A percentile compares a stretch with the other conserved stretches of the same genome.
phyloP scores from a whole-genome alignment of 2,329 filamentous ascomycete species.

The Exophiala spinifera region DNA sequence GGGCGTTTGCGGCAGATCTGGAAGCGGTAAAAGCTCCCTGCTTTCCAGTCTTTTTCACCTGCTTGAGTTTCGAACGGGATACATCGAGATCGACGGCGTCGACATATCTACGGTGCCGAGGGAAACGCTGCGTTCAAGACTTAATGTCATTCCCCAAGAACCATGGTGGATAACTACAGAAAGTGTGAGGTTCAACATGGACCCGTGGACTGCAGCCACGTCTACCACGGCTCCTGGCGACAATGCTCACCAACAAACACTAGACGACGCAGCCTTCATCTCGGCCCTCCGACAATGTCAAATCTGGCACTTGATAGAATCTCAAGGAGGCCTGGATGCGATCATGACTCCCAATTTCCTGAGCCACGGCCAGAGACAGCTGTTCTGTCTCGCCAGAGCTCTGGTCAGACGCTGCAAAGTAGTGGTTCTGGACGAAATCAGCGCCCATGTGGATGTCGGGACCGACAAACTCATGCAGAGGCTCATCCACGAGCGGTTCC shows the following conservation, averaged over 20 bases:
- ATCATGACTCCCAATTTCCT: slow-evolving; percentile 51
- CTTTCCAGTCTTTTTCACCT: slow-evolving; percentile 30
- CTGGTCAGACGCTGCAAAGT: slow-evolving; percentile 49
- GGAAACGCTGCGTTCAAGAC: slow-evolving; percentile 26
- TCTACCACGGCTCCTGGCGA: too few relatives aligned
- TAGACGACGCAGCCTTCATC: slow-evolving; percentile 33
- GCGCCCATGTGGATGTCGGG: slow-evolving; percentile 53
- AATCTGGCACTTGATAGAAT: slow-evolving; percentile 37
- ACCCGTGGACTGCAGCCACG: slow-evolving; percentile 32
- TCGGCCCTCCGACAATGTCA: slow-evolving; percentile 40
- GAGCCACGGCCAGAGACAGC: slow-evolving; percentile 60
- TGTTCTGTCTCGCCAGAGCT: slow-evolving; percentile 62
- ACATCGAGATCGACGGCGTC: slow-evolving; percentile 30
- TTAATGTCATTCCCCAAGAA: slow-evolving; percentile 34
- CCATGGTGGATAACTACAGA: slow-evolving; percentile 29
- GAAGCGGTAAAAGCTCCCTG: slow-evolving; percentile 35
- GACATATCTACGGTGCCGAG: slow-evolving; percentile 28
- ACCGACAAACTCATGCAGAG: slow-evolving; percentile 59
- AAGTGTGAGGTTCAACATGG: slow-evolving; percentile 35
- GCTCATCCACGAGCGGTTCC: slow-evolving; percentile 54
- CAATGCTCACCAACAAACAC: too few relatives aligned
- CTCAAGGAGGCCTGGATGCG: slow-evolving; percentile 40
- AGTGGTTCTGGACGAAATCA: slow-evolving; percentile 45
- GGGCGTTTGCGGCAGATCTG: slow-evolving; percentile 37
- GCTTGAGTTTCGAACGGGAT: slow-evolving; percentile 30